Evolutionary conservation across 768 basidiomycete genomes (phyloP), one percentile per base, ranked within the genome.

Genomic region (Tricholomella constricta): DNA sequence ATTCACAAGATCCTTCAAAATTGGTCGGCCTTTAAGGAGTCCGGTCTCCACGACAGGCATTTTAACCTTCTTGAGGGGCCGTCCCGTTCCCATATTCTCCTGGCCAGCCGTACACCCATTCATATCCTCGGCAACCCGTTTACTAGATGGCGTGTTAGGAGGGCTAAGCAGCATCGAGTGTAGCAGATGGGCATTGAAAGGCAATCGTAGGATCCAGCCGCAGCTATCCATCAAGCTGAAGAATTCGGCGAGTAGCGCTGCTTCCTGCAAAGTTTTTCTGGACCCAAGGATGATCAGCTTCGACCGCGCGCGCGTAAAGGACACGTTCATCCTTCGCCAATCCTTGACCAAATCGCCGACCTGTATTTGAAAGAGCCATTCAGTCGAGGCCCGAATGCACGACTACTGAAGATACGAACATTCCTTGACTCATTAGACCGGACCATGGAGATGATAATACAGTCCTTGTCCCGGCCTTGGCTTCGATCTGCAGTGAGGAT

Each of bases 321-420:
- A 89, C 15, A 99, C 97, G 64, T 99, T 99, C 78, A 98, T 87
- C 29, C 97, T 72, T 32, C 97, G 79, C 95, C 96, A 98, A 66
- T 99, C 97, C 61, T 89, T 92, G 22, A 98, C 76, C 2, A 99
- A 78, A 48, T 98, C 94, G 8, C 97, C 97, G 23, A 93, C 79
- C 94, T 96, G 55, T 17, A 40, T 34, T 54, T 22, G 14, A 20
- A 32, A 10, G n/a, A 27, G 23, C 38, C 17, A 38, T 45, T 52
- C 52, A 47, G 34, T 42, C 22, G 19, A 20, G 2, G 7, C 22
- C 6, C 37, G 25, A 47, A 31, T 45, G 19, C 25, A 48, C 12
- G 14, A 11, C 9, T 4, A 2, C 27, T 27, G 6, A 47, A 19
- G 20, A 25, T n/a, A 75, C 87, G 61, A 64, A 94, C 94, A 69